phyloP scores from a whole-genome alignment of 345 rosid species.

The Pseudoturritis turrita region DNA sequence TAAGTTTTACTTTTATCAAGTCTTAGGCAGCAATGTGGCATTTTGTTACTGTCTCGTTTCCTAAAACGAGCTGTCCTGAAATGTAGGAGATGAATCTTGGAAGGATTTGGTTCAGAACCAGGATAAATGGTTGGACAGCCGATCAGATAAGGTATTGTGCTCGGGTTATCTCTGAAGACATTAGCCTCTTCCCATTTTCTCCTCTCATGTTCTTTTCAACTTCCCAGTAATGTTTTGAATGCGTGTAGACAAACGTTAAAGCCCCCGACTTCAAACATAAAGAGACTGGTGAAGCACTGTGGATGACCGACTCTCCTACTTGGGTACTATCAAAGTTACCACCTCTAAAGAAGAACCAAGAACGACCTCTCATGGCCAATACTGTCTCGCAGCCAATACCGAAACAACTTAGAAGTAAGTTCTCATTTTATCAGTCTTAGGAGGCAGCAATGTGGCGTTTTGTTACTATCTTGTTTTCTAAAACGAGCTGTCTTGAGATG shows the following conservation, averaged over 20 bases:
- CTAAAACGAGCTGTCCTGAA: not conserved
- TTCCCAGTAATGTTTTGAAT: not conserved
- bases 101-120: conserved; percentile 65
- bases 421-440: not conserved
- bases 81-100: conserved; percentile 62
- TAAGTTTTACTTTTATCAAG: not conserved
- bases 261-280: conserved; percentile 74
- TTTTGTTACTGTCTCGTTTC: not conserved
- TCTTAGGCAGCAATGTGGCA: not conserved
- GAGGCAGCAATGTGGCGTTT: not conserved
- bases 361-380: not conserved
- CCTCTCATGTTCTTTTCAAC: not conserved
- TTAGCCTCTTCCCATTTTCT: not conserved
- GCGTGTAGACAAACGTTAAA: conserved; percentile 33
- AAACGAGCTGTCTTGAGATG: conserved; percentile 4
- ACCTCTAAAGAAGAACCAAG: conserved; percentile 33
- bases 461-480: not conserved
- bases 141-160: conserved; percentile 46
- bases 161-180: not conserved
- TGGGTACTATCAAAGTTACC: conserved; percentile 67
- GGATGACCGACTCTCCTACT: conserved; percentile 47
- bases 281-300: conserved; percentile 52
- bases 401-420: conserved; percentile 1
- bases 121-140: conserved; percentile 75
- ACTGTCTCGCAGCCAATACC: not conserved